phyloP scores from a whole-genome alignment of 2,329 filamentous ascomycete genomes.

The Calonectria pseudoreteaudii region DNA sequence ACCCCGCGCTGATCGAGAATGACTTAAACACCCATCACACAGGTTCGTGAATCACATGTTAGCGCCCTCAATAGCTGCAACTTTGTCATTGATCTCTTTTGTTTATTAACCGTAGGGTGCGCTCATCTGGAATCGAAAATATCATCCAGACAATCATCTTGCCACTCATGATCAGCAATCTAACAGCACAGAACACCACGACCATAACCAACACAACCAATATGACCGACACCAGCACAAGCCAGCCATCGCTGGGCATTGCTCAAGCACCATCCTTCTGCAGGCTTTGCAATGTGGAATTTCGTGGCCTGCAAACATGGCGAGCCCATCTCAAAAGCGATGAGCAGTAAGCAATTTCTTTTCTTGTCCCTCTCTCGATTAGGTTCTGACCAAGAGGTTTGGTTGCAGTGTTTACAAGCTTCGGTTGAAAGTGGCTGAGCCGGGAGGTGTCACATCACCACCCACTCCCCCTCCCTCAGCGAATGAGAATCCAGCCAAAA shows the following conservation, averaged over 20 bases:
- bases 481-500: background rate
- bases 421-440: conserved; percentile 35
- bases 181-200: background rate
- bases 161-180: background rate
- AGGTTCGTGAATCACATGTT: background rate
- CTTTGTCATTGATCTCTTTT: background rate
- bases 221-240: background rate
- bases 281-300: conserved; percentile 33
- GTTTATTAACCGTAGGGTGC: background rate
- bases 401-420: conserved; percentile 39
- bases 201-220: background rate
- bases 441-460: conserved; percentile 26
- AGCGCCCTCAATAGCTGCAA: background rate
- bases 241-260: background rate
- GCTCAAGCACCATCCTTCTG: conserved; percentile 32
- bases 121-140: background rate
- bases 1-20: background rate
- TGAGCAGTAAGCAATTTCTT: conserved; percentile 31
- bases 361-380: background rate
- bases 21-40: background rate
- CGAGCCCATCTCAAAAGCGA: conserved; percentile 40
- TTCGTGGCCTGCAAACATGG: conserved; percentile 31
- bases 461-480: conserved; percentile 13
- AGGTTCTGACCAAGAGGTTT: background rate
- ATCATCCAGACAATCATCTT: background rate